A percentile compares a stretch with the other conserved stretches of the same genome.
Evolutionary conservation across 2,329 filamentous ascomycete species (phyloP).

Genomic region (Chalaropsis thielavioides): DNA sequence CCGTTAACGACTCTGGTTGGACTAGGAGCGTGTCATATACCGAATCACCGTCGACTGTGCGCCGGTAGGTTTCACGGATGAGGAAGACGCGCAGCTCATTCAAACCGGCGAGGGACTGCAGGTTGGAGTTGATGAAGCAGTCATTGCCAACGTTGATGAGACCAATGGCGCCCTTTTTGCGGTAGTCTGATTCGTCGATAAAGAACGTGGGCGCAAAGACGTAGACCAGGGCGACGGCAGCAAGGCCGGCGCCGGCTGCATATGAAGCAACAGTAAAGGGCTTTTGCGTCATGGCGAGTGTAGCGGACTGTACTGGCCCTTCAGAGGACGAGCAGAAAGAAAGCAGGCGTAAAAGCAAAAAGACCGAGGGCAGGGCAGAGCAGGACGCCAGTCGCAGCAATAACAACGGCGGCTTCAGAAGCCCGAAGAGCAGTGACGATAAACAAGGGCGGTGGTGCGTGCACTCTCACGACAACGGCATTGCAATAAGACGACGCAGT

Average conservation of each 20-base stretch:
- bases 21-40: conserved; percentile 53
- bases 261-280: conserved; percentile 51
- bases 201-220: conserved; percentile 97
- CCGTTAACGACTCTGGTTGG: conserved; percentile 28
- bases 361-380: no score
- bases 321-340: no score
- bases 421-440: no score
- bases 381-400: no score
- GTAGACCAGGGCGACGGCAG: conserved; percentile 87
- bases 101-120: conserved; percentile 83
- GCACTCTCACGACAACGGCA: no score
- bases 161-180: conserved; percentile 80
- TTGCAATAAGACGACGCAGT: no score
- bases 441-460: no score
- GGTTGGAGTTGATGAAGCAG: conserved; percentile 90
- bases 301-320: no score
- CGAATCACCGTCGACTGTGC: conserved; percentile 61
- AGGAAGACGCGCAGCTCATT: conserved; percentile 81
- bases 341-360: no score
- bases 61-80: conserved; percentile 77
- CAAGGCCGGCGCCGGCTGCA: conserved; percentile 86
- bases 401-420: no score
- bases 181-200: conserved; percentile 57
- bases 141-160: conserved; percentile 86
- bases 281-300: conserved; percentile 26